A percentile compares a stretch with the other conserved stretches of the same genome.
Evolutionary conservation across 176 grass and related monocot genomes (phyloP).

Genomic region (Thalia dealbata): DNA sequence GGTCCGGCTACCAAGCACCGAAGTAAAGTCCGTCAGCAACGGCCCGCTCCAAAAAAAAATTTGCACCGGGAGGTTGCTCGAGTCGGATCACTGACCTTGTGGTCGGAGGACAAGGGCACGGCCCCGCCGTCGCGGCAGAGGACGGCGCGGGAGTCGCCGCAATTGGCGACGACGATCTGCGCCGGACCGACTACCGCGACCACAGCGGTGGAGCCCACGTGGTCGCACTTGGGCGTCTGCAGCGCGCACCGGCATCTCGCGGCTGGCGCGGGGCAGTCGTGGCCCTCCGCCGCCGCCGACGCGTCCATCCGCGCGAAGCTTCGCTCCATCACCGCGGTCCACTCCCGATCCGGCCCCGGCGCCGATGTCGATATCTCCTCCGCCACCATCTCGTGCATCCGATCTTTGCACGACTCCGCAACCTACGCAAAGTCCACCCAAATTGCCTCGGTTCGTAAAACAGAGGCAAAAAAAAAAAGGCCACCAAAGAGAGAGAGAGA

Average conservation of each 20-base stretch:
- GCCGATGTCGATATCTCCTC: constrained; percentile 32
- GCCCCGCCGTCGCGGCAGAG: constrained; percentile 52
- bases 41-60: not conserved
- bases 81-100: constrained; percentile 44
- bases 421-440: constrained; percentile 39
- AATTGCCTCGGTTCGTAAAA: not conserved
- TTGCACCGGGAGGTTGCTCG: not conserved
- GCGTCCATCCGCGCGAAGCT: constrained; percentile 79
- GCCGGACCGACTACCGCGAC: constrained; percentile 55
- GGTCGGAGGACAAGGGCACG: constrained; percentile 65
- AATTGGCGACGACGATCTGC: constrained; percentile 62
- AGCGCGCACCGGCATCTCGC: constrained; percentile 66
- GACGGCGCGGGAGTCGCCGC: constrained; percentile 78
- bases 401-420: constrained; percentile 44
- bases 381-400: constrained; percentile 72
- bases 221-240: constrained; percentile 58
- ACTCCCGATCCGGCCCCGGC: constrained; percentile 6
- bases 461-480: not conserved
- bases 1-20: constrained; percentile 55
- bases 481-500: not conserved
- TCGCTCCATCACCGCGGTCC: constrained; percentile 49
- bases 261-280: not conserved
- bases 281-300: constrained; percentile 31
- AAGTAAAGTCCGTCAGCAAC: not conserved
- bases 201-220: constrained; percentile 81